These are phyloP conservation scores for Ustilago crameri DNA, from an alignment of 1,284 basidiomycete genomes.

Conservation along the genomic window DNA sequence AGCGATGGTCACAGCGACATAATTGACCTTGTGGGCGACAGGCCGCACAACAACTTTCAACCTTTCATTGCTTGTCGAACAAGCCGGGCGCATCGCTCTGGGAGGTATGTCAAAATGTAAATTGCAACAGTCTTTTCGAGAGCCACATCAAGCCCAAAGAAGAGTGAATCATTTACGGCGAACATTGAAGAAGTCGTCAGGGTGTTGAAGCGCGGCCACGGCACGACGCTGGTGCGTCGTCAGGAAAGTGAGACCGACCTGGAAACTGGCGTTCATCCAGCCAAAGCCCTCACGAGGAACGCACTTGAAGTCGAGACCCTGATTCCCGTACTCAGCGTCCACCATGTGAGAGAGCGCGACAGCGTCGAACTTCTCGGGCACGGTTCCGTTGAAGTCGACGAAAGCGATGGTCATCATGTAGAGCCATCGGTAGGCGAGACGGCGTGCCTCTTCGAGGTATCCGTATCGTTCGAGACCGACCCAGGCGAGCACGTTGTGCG, in stretches of 20 bases:
- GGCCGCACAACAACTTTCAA: no score
- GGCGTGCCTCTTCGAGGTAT: conserved; percentile 89
- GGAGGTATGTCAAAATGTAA: no score
- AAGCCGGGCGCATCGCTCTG: no score
- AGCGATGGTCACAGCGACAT: no score
- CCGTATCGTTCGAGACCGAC: conserved; percentile 96
- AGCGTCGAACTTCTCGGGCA: conserved; percentile 98
- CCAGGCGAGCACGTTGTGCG: conserved; percentile 81
- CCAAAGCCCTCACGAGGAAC: conserved; percentile 95
- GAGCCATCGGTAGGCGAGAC: conserved; percentile 92
- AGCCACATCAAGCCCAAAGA: background rate
- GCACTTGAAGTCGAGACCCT: conserved; percentile 90
- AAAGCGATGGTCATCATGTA: conserved; percentile 77
- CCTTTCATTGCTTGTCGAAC: no score
- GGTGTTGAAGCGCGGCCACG: conserved; percentile 88
- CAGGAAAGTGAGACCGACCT: conserved; percentile 90
- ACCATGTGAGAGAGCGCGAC: conserved; percentile 94
- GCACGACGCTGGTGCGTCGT: conserved; percentile 93
- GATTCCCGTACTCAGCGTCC: conserved; percentile 98
- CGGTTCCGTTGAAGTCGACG: conserved; percentile 91
- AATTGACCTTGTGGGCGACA: no score
- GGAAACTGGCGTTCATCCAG: conserved; percentile 77
- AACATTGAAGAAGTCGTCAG: conserved; percentile 81
- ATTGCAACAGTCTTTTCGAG: background rate
- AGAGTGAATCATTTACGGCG: conserved; percentile 22